Evolutionary conservation across 139 green algal species (phyloP), one percentile per base, ranked within the genome.

Genomic region (Gonium pectorale): DNA sequence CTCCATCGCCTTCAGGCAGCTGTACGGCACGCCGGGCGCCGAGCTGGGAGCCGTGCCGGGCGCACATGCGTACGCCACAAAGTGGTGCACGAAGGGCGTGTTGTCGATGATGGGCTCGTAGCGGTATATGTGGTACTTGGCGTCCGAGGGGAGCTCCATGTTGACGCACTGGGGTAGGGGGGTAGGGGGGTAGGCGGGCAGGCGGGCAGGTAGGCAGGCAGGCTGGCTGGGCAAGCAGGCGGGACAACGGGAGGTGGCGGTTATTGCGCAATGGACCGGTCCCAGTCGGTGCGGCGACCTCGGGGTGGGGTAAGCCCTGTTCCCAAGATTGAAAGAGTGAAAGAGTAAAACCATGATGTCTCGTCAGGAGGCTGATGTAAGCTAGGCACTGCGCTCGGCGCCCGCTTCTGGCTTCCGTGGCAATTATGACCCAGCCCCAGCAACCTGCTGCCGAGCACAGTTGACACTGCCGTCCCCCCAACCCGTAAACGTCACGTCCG

Each of bases 111-210:
- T 0, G 24, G 75, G 75, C 60, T 72, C 60, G 75, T 70, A 82
- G 31, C 40, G 9, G 75, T 83, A 83, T 1, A 83, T 31, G 75
- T 83, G 75, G 60, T 73, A 83, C 60, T 83, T 83, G 29, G 40
- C 2, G 43, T 72, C 59, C 0, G 13, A 11, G 17, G 75, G 75
- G 22, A 83, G n/a, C 29, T 51, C 41, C 5, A 83, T 17, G 75
- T 83, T 83, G 17, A 83, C 75, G 31, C 75, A 83, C 60, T 81
- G 74, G 31, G 49, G 49, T 56, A 13, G 17, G 49, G 17, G 49
- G 49, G 49, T 56, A 56, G 13, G 49, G 49, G 13, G 49, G 13
- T 56, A 13, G 49, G 13, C 13, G 17, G 17, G 13, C 17, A 26
- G 49, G 13, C 49, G 13, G 17, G 49, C 13, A 56, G 49, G 13